Evolutionary conservation across 2,329 filamentous ascomycete genomes (phyloP).

Genomic region (Clonostachys sp.): DNA sequence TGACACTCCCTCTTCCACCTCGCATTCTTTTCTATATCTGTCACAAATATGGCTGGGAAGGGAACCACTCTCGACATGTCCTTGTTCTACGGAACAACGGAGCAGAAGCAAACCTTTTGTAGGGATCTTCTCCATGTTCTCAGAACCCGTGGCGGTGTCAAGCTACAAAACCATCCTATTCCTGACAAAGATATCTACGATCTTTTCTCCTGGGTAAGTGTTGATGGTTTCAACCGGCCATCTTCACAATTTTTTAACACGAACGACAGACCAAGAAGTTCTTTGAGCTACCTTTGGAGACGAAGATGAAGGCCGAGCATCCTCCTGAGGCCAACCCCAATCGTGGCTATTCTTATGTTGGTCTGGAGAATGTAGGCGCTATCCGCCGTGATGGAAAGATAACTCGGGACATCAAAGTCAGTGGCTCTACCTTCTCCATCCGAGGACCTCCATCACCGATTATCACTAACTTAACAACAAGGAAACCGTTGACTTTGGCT

Average conservation of each 20-base stretch:
- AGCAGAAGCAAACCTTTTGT: conserved; percentile 15
- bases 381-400: conserved; percentile 13
- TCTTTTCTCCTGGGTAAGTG: conserved; percentile 9
- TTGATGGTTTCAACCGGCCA: neutral
- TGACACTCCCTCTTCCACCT: too few species aligned
- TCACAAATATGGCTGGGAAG: neutral
- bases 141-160: conserved; percentile 9
- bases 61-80: conserved; percentile 16
- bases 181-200: conserved; percentile 11
- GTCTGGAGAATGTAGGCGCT: conserved; percentile 16
- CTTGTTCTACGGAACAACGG: conserved; percentile 16
- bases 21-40: too few species aligned
- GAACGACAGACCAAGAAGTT: conserved; percentile 1
- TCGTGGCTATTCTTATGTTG: conserved; percentile 19
- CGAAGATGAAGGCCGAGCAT: conserved; percentile 20
- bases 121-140: conserved; percentile 11
- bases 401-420: conserved; percentile 2
- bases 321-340: conserved; percentile 19
- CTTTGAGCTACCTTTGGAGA: conserved; percentile 11
- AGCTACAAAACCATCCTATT: conserved; percentile 16
- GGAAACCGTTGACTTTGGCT: conserved; percentile 33
- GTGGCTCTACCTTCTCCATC: neutral
- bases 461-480: conserved; percentile 4
- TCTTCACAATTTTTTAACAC: too few species aligned
- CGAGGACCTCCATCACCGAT: too few species aligned